Conservation (phyloP, 257 asterid genomes). For the Plantago major region DNA sequence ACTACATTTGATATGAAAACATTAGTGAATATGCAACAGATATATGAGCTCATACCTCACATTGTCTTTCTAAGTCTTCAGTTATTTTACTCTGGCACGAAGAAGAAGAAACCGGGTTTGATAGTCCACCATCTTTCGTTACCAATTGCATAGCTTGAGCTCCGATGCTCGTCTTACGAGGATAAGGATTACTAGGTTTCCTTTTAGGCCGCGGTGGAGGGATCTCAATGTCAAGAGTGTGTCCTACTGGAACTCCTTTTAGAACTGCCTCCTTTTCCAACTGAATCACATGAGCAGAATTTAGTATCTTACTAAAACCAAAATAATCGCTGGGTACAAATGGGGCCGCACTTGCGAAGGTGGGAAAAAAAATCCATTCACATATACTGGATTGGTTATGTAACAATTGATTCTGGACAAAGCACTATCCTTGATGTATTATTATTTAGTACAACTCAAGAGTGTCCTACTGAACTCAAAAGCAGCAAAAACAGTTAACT, state of each 20-base stretch:
- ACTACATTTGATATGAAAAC: too few species aligned
- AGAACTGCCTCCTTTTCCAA: conserved; percentile 84
- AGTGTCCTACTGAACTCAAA: conserved; percentile 3
- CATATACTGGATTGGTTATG: conserved; percentile 1
- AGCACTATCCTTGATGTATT: not conserved
- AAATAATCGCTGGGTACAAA: conserved; percentile 15
- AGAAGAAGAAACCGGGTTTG: conserved; percentile 31
- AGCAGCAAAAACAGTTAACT: not conserved
- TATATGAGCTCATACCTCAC: conserved; percentile 47
- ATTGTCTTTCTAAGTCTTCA: conserved; percentile 52
- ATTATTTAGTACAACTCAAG: conserved; percentile 9
- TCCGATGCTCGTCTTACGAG: conserved; percentile 63
- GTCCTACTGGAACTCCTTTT: conserved; percentile 75
- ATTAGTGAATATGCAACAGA: too few species aligned
- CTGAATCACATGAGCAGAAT: conserved; percentile 38
- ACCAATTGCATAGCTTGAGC: conserved; percentile 40
- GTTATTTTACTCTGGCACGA: conserved; percentile 34
- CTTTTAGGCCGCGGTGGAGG: conserved; percentile 99
- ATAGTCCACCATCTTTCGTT: conserved; percentile 54
- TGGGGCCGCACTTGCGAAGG: conserved; percentile 13
- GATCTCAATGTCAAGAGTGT: conserved; percentile 81
- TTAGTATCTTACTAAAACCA: conserved; percentile 1
- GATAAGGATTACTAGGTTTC: conserved; percentile 91
- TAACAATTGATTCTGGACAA: conserved; percentile 5
- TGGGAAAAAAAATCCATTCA: conserved; percentile 18